A percentile compares a stretch with the other conserved stretches of the same genome.
Conservation (phyloP, 306 rosid species). For the Vigna hirtella region DNA sequence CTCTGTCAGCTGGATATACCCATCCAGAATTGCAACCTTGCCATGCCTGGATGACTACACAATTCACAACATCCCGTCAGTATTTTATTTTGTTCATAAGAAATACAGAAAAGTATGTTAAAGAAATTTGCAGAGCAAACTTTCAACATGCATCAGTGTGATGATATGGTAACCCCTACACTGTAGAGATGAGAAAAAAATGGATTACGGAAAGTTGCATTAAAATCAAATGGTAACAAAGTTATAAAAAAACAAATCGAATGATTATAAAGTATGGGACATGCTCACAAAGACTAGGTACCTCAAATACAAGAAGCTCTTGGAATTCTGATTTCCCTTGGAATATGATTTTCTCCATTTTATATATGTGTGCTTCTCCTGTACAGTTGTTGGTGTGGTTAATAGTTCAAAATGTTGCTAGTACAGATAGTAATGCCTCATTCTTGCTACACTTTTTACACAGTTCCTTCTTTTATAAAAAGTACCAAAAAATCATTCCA, state of each 20-base stretch:
- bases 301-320: conserved; percentile 57
- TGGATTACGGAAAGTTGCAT: neutral
- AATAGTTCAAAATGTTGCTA: neutral
- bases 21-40: conserved; percentile 56
- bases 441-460: neutral
- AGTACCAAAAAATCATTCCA: neutral
- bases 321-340: conserved; percentile 52
- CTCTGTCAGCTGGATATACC: conserved; percentile 57
- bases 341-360: conserved; percentile 51
- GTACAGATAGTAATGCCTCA: no score
- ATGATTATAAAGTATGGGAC: neutral
- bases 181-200: neutral
- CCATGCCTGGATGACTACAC: conserved; percentile 52
- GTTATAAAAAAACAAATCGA: neutral
- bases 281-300: conserved; percentile 2
- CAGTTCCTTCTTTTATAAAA: neutral
- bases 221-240: neutral
- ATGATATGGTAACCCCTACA: no score
- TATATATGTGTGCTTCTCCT: conserved; percentile 51
- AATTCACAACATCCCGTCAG: neutral
- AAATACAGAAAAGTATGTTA: neutral
- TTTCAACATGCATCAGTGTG: neutral
- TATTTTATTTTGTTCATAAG: neutral
- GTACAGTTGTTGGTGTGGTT: neutral
- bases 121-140: neutral